A percentile compares a stretch with the other conserved stretches of the same genome.
phyloP scores from a whole-genome alignment of 331 rosid species.

The Dryas integrifolia region DNA sequence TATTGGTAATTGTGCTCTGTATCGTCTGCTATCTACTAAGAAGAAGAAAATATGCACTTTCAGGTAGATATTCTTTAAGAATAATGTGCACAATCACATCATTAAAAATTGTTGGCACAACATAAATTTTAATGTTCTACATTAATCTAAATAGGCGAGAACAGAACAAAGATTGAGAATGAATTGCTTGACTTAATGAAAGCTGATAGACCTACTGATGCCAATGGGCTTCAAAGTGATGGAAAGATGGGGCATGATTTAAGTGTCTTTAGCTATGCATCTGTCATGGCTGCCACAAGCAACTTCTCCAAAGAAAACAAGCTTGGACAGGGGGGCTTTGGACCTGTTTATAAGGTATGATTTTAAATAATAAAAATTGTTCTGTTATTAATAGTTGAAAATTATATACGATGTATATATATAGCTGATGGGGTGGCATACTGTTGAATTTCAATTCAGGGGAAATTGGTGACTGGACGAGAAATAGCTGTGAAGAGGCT shows the following conservation, averaged over 20 bases:
- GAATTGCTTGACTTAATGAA: conserved; percentile 6
- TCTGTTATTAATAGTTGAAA: background rate
- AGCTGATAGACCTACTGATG: conserved; percentile 3
- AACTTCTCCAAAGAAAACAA: conserved; percentile 8
- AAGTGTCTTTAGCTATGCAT: conserved; percentile 7
- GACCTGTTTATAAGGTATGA: conserved; percentile 17
- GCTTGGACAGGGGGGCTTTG: conserved; percentile 13
- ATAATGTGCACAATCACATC: too few species aligned
- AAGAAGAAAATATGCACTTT: background rate
- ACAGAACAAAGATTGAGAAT: background rate
- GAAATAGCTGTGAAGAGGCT: background rate
- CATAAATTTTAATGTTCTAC: background rate
- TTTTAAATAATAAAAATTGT: background rate
- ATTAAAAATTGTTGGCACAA: background rate
- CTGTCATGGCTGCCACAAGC: background rate
- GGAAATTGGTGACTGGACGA: too few species aligned
- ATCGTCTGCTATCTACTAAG: background rate
- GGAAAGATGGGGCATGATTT: conserved; percentile 7
- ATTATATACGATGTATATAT: too few species aligned
- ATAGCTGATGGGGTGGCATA: background rate
- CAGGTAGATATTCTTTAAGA: background rate
- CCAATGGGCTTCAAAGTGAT: background rate
- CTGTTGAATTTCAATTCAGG: too few species aligned
- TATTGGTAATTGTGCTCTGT: background rate
- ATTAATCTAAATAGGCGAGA: background rate